phyloP scores from a whole-genome alignment of 1,139 yeast species.

The Suhomyces anneliseae region DNA sequence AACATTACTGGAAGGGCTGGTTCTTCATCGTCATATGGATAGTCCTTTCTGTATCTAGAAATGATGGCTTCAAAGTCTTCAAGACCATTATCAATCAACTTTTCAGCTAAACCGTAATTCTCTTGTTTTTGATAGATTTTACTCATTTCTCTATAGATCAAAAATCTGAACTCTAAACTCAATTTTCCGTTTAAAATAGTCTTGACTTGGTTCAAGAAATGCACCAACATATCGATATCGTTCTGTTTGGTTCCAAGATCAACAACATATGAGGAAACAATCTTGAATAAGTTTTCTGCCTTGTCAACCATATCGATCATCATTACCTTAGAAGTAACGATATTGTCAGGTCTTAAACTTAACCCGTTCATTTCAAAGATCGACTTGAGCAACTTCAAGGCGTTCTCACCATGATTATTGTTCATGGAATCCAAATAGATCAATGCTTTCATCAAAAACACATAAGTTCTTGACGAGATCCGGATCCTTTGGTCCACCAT shows the following conservation, averaged over 20 bases:
- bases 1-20: conserved; percentile 22
- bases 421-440: conserved; percentile 36
- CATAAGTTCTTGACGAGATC: conserved; percentile 39
- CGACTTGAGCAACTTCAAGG: conserved; percentile 32
- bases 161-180: conserved; percentile 25
- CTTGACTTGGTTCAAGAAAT: conserved; percentile 31
- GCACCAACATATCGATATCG: conserved; percentile 27
- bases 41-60: conserved; percentile 15
- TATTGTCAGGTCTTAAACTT: conserved; percentile 8
- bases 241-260: conserved; percentile 18
- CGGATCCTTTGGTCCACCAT: conserved; percentile 36
- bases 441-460: conserved; percentile 42
- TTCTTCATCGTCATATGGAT: conserved; percentile 18
- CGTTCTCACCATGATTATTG: conserved; percentile 24
- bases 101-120: conserved; percentile 22
- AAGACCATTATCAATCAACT: conserved; percentile 27
- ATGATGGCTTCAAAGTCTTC: conserved; percentile 23
- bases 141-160: conserved; percentile 31
- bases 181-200: conserved; percentile 22
- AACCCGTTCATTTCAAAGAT: conserved; percentile 37
- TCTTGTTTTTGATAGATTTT: conserved; percentile 26
- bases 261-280: conserved; percentile 26
- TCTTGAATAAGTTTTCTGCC: conserved; percentile 24
- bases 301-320: conserved; percentile 14
- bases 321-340: conserved; percentile 11